Percentiles rank a stretch among this genome's conserved stretches.
These are phyloP conservation scores for Arctium lappa DNA, from an alignment of 129 eudicot species.

Conservation along the genomic window DNA sequence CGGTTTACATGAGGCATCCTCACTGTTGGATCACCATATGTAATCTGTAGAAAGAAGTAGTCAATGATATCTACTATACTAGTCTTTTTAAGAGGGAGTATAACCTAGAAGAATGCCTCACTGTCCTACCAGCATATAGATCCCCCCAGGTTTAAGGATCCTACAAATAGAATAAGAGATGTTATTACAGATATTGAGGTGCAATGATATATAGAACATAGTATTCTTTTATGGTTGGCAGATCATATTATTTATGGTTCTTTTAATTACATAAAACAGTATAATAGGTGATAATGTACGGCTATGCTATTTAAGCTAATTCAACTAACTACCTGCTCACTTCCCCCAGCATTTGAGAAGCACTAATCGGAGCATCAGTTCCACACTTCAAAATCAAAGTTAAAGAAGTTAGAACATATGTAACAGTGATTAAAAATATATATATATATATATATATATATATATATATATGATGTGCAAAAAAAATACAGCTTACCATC, in stretches of 20 bases:
- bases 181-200: constrained; percentile 13
- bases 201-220: constrained; percentile 3
- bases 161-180: constrained; percentile 43
- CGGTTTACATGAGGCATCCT: constrained; percentile 75
- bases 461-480: not conserved
- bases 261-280: not conserved
- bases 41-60: constrained; percentile 57
- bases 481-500: constrained; percentile 60
- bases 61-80: constrained; percentile 3
- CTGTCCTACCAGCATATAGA: constrained; percentile 81
- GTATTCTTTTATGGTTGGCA: not conserved
- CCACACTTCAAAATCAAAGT: constrained; percentile 69
- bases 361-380: constrained; percentile 82
- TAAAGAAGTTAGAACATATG: constrained; percentile 25
- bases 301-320: not conserved
- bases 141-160: constrained; percentile 95
- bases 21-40: constrained; percentile 91
- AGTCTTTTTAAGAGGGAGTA: not conserved
- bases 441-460: no score
- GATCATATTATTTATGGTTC: not conserved
- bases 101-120: constrained; percentile 4
- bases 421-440: not conserved
- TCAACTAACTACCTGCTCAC: constrained; percentile 77
- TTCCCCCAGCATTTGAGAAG: constrained; percentile 98
- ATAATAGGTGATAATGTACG: not conserved